Evolutionary conservation across 2,329 filamentous ascomycete species (phyloP), one percentile per base, ranked within the genome.

Genomic region (Botrytis paeoniae): DNA sequence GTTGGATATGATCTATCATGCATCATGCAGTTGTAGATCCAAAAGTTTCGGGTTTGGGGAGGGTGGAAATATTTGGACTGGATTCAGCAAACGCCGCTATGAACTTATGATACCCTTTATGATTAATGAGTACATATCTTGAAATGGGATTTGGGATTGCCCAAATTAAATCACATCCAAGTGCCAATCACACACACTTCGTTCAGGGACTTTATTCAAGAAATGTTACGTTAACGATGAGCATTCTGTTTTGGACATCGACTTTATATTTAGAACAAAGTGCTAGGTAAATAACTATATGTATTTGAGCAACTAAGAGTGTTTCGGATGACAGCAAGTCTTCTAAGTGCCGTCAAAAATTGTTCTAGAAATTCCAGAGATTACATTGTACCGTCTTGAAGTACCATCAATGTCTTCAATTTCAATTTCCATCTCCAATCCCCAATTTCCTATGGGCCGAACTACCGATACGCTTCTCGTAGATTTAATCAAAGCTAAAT

Each of bases 21-120:
- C 48, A 37, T 66, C 45, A 32, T 9, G 25, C 35, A n/a, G 25
- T 39, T 20, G 10, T 65, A 25, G 62, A 48, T 64, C 4, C 25
- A 45, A n/a, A 32, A 32, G 12, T 16, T 20, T 32, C 12, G 25
- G 29, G 41, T 16, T 37, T 22, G 62, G 32, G 29, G 18, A 65
- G 62, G 62, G 20, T 48, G 45, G 20, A 32, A 68, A 41, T 20
- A 41, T n/a, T 41, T 29, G 48, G 65, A 4, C 18, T 41, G 25
- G 18, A n/a, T 57, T 7, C 35, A 57, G 48, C 48, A 68, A 22
- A 57, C 48, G 65, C 35, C 35, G 18, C 16, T 32, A 68, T 18
- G 65, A 68, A 68, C 4, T 68, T 32, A 57, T 68, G 65, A 68
- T 68, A 68, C 65, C 65, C 16, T 68, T 57, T 39, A 68, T 20